Evolutionary conservation across 106 monocot species (phyloP).

Genomic region (Ottelia alismoides): DNA sequence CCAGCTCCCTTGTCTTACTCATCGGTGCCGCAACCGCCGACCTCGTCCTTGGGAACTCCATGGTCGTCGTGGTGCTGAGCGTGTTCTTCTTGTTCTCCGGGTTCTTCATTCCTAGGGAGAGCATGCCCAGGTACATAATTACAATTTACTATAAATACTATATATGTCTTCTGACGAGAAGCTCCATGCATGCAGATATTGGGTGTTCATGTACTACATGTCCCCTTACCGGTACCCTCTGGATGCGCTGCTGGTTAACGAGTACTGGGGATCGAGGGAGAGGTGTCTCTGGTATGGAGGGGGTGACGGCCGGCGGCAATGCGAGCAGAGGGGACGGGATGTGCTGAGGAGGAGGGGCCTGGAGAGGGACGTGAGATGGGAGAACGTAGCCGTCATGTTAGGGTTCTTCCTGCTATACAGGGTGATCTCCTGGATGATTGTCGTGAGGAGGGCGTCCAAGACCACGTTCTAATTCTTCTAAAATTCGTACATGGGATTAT

Average conservation of each 20-base stretch:
- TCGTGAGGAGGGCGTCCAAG: conserved; percentile 62
- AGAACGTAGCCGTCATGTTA: conserved; percentile 69
- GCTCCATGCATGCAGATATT: no score
- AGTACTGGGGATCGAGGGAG: conserved; percentile 52
- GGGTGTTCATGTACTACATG: no score
- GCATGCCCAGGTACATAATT: conserved; percentile 78
- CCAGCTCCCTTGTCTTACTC: conserved; percentile 75
- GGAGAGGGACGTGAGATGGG: conserved; percentile 59
- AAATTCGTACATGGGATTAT: no score
- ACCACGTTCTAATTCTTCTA: conserved; percentile 43
- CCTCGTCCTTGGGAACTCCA: conserved; percentile 83
- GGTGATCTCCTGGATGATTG: conserved; percentile 63
- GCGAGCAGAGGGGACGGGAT: conserved; percentile 56
- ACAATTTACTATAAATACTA: no score
- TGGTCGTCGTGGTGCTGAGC: conserved; percentile 59
- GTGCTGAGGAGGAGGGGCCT: conserved; percentile 60
- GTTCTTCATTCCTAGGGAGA: conserved; percentile 81
- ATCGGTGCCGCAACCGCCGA: conserved; percentile 69
- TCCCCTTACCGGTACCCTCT: conserved; percentile 83
- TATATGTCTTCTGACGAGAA: no score
- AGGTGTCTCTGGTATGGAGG: conserved; percentile 50
- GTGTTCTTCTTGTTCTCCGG: conserved; percentile 96
- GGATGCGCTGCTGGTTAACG: conserved; percentile 65
- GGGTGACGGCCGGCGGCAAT: conserved; percentile 1
- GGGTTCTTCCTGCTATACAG: conserved; percentile 73